A percentile compares a stretch with the other conserved stretches of the same genome.
These are phyloP conservation scores for Panaeolus cyanescens DNA, from an alignment of 768 basidiomycete genomes.

Conservation along the genomic window DNA sequence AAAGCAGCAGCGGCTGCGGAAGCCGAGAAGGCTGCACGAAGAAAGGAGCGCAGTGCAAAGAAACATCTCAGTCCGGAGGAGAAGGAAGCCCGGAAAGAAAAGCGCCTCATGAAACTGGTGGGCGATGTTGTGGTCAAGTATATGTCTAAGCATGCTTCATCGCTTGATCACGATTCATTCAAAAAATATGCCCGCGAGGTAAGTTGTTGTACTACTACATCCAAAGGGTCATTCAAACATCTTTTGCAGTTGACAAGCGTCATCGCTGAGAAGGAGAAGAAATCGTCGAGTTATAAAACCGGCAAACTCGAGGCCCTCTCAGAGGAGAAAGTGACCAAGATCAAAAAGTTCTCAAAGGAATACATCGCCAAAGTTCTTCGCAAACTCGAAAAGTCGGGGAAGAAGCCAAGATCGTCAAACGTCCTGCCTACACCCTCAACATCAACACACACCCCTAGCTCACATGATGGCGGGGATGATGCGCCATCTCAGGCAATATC, in stretches of 20 bases:
- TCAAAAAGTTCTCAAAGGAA: slow-evolving; percentile 92
- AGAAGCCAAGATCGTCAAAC: slow-evolving; percentile 26
- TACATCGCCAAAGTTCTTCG: slow-evolving; percentile 82
- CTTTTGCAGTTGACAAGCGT: slow-evolving; percentile 73
- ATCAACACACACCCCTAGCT: slow-evolving; percentile 39
- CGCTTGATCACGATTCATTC: slow-evolving; percentile 80
- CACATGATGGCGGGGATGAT: slow-evolving; percentile 34
- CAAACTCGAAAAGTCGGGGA: slow-evolving; percentile 59
- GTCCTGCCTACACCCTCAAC: slow-evolving; percentile 38
- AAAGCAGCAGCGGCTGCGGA: slow-evolving; percentile 31
- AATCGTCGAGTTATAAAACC: slow-evolving; percentile 77
- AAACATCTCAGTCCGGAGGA: slow-evolving; percentile 39
- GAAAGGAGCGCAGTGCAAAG: slow-evolving; percentile 38
- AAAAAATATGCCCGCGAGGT: slow-evolving; percentile 97
- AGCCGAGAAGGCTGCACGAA: slow-evolving; percentile 30
- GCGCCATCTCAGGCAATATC: slow-evolving; percentile 17
- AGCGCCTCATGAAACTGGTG: slow-evolving; percentile 78
- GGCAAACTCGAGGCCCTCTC: slow-evolving; percentile 73
- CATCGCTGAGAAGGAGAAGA: slow-evolving; percentile 95
- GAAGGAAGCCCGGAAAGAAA: slow-evolving; percentile 49
- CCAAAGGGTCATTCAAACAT: neutral
- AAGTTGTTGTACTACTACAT: slow-evolving; percentile 15
- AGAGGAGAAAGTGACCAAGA: slow-evolving; percentile 86
- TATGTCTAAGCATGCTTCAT: slow-evolving; percentile 86
- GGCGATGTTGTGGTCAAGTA: slow-evolving; percentile 88